Conservation (phyloP, 1,284 basidiomycete species). For the Golubevia pallescens region DNA sequence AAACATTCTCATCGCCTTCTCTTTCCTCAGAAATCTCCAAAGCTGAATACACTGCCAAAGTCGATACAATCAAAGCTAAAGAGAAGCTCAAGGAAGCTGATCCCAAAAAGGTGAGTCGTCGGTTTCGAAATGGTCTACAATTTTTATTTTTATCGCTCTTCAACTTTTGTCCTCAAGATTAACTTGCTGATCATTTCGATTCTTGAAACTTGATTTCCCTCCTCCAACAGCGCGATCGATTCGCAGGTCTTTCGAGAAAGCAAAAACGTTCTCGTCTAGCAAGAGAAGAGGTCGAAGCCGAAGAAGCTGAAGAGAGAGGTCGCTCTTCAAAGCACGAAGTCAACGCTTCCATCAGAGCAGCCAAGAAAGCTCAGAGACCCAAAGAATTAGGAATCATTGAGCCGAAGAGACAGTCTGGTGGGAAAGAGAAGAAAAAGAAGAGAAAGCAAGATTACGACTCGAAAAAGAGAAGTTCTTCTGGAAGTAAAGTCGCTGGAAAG, state of each 20-base stretch:
- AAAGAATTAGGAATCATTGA: slow-evolving; percentile 41
- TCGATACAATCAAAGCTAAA: slow-evolving; percentile 15
- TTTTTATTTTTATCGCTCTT: no score
- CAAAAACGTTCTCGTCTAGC: slow-evolving; percentile 44
- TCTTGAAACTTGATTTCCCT: neutral
- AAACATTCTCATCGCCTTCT: slow-evolving; percentile 6
- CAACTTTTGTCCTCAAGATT: no score
- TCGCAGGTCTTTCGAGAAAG: slow-evolving; percentile 41
- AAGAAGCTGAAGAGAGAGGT: slow-evolving; percentile 14
- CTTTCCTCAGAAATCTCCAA: slow-evolving; percentile 16
- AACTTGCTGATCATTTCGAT: no score
- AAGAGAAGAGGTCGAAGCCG: slow-evolving; percentile 46
- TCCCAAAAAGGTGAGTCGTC: slow-evolving; percentile 1
- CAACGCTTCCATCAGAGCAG: slow-evolving; percentile 34
- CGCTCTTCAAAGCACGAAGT: no score
- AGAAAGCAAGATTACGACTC: neutral
- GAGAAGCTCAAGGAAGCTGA: slow-evolving; percentile 19
- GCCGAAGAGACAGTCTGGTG: slow-evolving; percentile 10
- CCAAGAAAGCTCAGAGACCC: slow-evolving; percentile 47
- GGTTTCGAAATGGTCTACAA: neutral
- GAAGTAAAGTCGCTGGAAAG: neutral
- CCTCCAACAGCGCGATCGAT: no score
- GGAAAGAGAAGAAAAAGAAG: slow-evolving; percentile 16
- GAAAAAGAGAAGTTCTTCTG: neutral
- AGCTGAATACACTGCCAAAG: slow-evolving; percentile 35